Evolutionary conservation across 257 asterid species (phyloP).

Genomic region (Nicotiana tomentosiformis): DNA sequence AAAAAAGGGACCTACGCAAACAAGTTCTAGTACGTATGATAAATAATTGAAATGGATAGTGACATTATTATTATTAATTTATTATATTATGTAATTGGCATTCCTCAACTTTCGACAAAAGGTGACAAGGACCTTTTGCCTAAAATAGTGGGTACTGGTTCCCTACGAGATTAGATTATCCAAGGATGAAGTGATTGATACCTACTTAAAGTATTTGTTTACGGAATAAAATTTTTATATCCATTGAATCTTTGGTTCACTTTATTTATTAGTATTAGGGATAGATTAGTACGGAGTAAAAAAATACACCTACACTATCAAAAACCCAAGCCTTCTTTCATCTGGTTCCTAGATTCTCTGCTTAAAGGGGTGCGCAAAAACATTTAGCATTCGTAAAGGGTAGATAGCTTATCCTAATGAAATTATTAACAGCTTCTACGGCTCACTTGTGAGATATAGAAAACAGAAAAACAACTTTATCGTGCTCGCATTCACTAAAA

Average conservation of each 20-base stretch:
- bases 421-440: too few species aligned
- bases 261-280: not conserved
- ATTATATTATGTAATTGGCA: not conserved
- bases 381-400: too few species aligned
- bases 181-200: not conserved
- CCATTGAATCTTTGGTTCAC: not conserved
- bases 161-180: not conserved
- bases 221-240: not conserved
- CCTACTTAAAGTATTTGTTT: not conserved
- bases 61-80: not conserved
- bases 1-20: not conserved
- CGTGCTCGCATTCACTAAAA: too few species aligned
- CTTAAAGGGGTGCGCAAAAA: too few species aligned
- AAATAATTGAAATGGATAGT: not conserved
- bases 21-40: not conserved
- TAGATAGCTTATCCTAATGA: too few species aligned
- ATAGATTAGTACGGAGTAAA: not conserved
- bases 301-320: not conserved
- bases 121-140: not conserved
- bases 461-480: too few species aligned
- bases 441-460: fast-evolving
- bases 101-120: not conserved
- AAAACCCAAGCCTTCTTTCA: not conserved
- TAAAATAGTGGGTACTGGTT: not conserved
- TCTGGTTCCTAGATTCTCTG: not conserved